Evolutionary conservation across 495 filamentous ascomycete genomes (phyloP).

Genomic region (Trichoderma parareesei): DNA sequence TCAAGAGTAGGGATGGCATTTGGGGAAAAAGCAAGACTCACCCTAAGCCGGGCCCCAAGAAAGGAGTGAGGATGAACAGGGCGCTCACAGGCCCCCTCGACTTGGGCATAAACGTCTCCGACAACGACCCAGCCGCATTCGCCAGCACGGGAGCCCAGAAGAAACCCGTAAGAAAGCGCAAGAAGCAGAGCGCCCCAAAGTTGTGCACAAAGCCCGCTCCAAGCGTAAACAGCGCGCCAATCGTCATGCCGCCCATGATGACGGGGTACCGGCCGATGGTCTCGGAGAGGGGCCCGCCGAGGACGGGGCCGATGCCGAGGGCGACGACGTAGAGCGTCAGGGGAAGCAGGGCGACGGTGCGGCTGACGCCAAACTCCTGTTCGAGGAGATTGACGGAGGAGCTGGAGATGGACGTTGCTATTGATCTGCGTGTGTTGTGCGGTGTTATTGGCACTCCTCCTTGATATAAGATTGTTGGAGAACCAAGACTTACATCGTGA

Average conservation of each 20-base stretch:
- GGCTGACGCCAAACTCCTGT: background rate
- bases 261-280: constrained; percentile 45
- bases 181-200: constrained; percentile 47
- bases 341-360: constrained; percentile 36
- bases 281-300: constrained; percentile 53
- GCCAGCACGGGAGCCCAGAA: constrained; percentile 46
- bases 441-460: background rate
- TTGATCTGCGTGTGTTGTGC: background rate
- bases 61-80: constrained; percentile 47
- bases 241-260: constrained; percentile 39
- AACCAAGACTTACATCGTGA: background rate
- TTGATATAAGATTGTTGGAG: background rate
- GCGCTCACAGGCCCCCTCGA: constrained; percentile 28
- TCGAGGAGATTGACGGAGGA: background rate
- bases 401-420: background rate
- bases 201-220: constrained; percentile 51
- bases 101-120: constrained; percentile 45
- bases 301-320: constrained; percentile 52
- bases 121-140: constrained; percentile 46
- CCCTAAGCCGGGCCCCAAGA: constrained; percentile 55
- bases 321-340: constrained; percentile 52
- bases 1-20: no score
- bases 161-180: constrained; percentile 56
- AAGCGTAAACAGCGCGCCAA: constrained; percentile 53
- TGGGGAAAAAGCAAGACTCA: no score